Base-by-base conservation (phyloP, 441 rosid genomes). In the Eruca vesicaria region DNA sequence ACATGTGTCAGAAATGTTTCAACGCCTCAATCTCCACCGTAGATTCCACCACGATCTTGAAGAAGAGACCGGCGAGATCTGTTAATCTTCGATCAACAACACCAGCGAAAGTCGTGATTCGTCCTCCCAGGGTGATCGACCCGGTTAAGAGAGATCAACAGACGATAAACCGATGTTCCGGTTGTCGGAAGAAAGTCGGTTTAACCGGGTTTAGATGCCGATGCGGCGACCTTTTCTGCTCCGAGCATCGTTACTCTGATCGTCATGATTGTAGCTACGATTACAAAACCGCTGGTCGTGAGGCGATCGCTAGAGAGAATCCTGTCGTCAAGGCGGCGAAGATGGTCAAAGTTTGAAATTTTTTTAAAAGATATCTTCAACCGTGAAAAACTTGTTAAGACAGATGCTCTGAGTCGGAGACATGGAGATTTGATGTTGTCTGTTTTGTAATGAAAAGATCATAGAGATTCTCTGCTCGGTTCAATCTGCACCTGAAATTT, bases 161-260 rank as follows among this genome's bases (percentile, higher is more conserved):
- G 19, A 86, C 77, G 75, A 89, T 94, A 43, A 94, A 92, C 21
- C 88, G 98, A 16, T 94, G 99, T 77, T 88, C 94, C 0, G 94
- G 99, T 11, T 92, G 99, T 67, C 66, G 86, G 75, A 84, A 89
- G 72, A 89, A 84, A 68, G 99, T 94, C 3, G 99, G 97, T 0
- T 84, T 94, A 86, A 92, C 97, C 79, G 99, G 99, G n/a, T 92
- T 94, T 66, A 79, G 97, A 33, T 94, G 98, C 80, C 89, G 99
- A 5, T 94, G 98, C 59, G 99, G 99, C 0, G 99, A 94, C 20
- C 88, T 94, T 18, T 94, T 94, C 67, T 94, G 99, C 52, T 68
- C 85, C 15, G 97, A 92, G 29, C 99, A 94, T 28, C 90, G 99
- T 41, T 94, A 94, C 71, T 88, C 99, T 52, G 97, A 92, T 78